Evolutionary conservation across 257 asterid species (phyloP).

Genomic region (Petunia axillaris): DNA sequence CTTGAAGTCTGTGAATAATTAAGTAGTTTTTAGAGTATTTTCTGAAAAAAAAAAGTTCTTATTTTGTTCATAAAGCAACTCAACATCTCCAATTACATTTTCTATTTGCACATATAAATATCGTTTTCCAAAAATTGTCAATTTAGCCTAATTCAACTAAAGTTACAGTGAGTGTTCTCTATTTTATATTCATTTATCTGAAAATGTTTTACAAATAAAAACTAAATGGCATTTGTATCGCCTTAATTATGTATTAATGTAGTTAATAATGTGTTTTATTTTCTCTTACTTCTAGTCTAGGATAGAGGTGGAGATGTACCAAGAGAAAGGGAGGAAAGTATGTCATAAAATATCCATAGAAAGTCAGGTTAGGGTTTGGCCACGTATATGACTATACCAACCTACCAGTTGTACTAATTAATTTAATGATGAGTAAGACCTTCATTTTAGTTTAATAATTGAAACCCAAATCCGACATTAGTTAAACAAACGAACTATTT

Average conservation of each 20-base stretch:
- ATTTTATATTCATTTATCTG: neutral
- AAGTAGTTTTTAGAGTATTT: no score
- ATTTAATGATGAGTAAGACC: constrained; percentile 9
- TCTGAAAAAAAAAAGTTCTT: no score
- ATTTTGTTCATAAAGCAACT: no score
- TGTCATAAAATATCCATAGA: neutral
- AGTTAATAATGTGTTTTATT: neutral
- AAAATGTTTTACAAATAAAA: neutral
- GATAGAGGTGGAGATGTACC: neutral
- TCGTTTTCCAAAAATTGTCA: neutral
- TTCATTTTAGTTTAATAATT: neutral
- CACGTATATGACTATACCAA: constrained; percentile 34
- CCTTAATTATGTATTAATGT: neutral
- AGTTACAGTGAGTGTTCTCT: neutral
- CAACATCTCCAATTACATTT: neutral
- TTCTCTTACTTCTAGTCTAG: neutral
- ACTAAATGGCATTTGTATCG: neutral
- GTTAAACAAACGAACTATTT: constrained; percentile 19
- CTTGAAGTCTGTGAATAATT: no score
- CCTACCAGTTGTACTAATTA: constrained; percentile 22
- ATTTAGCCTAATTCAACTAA: no score
- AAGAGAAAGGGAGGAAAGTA: neutral
- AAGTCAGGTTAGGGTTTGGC: constrained; percentile 30
- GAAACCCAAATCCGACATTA: constrained; percentile 22
- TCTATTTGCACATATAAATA: neutral